Percentiles rank a stretch among this genome's conserved stretches.
phyloP scores from a whole-genome alignment of 495 filamentous ascomycete genomes.

The Penicillium coffeae region DNA sequence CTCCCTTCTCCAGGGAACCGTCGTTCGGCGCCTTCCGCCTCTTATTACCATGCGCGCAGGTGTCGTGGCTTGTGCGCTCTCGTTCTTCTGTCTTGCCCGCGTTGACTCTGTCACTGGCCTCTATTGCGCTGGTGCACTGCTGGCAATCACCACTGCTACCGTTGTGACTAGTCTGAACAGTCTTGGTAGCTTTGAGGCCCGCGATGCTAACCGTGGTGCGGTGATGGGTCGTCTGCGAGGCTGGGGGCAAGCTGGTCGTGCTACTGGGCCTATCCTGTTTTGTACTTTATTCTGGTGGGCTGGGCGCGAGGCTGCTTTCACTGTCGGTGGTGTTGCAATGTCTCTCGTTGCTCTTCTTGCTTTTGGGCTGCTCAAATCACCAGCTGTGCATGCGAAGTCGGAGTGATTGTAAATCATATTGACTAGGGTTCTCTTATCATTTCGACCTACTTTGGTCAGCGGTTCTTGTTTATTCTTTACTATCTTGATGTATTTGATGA shows the following conservation, averaged over 20 bases:
- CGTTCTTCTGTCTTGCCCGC: slow-evolving; percentile 76
- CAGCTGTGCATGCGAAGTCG: slow-evolving; percentile 19
- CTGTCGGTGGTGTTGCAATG: slow-evolving; percentile 75
- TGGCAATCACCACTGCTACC: slow-evolving; percentile 86
- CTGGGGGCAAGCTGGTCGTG: slow-evolving; percentile 81
- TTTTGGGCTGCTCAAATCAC: slow-evolving; percentile 60
- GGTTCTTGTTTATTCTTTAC: not conserved
- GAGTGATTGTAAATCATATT: slow-evolving; percentile 5
- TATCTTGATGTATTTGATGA: too few species aligned
- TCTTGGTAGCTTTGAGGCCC: slow-evolving; percentile 82
- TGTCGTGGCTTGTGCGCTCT: slow-evolving; percentile 67
- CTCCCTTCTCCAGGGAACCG: slow-evolving; percentile 78
- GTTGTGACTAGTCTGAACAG: slow-evolving; percentile 94
- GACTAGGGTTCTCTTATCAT: not conserved
- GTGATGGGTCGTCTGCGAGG: slow-evolving; percentile 83
- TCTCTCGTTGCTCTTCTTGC: slow-evolving; percentile 65
- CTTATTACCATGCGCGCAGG: slow-evolving; percentile 74
- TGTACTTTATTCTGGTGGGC: slow-evolving; percentile 99
- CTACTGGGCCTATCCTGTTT: slow-evolving; percentile 82
- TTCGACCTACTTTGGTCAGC: not conserved
- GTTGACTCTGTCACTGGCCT: slow-evolving; percentile 61
- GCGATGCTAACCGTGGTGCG: slow-evolving; percentile 72
- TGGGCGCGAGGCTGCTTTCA: slow-evolving; percentile 80
- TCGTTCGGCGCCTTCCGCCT: slow-evolving; percentile 78
- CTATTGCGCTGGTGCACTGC: slow-evolving; percentile 72